Conservation (phyloP, 768 basidiomycete species). For the Boletus reticulatus region DNA sequence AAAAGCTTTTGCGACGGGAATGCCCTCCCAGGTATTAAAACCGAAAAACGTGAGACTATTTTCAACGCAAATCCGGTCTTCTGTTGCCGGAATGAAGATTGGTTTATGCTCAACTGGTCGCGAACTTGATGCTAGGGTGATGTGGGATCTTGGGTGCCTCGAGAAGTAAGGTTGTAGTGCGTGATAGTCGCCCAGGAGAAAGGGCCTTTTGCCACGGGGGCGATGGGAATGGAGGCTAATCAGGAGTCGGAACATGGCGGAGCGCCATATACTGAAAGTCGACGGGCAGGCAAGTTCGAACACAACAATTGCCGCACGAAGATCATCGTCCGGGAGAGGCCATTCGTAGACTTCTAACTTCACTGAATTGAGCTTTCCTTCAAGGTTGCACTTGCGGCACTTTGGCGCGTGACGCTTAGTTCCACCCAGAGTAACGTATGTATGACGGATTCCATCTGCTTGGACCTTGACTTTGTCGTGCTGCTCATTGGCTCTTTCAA, state of each 20-base stretch:
- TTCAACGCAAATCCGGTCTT: too few relatives aligned
- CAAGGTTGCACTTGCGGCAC: conserved; percentile 25
- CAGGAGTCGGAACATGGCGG: conserved; percentile 26
- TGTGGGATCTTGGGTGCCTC: too few relatives aligned
- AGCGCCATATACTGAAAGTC: conserved; percentile 39
- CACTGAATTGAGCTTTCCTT: conserved; percentile 15
- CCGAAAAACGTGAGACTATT: too few relatives aligned
- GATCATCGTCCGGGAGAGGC: conserved; percentile 37
- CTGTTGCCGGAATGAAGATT: too few relatives aligned
- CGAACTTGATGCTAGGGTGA: neutral
- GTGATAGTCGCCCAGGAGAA: conserved; percentile 4
- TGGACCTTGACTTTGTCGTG: neutral
- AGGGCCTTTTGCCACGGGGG: neutral
- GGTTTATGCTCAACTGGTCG: neutral
- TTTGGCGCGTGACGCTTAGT: neutral
- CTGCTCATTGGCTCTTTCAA: conserved; percentile 14
- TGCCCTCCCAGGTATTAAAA: too few relatives aligned
- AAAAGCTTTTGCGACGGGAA: neutral
- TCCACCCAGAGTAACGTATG: neutral
- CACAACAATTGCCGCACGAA: conserved; percentile 27
- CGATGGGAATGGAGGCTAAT: conserved; percentile 30
- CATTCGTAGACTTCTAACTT: conserved; percentile 40
- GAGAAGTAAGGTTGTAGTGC: neutral
- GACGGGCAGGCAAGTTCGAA: conserved; percentile 42
- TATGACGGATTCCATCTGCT: neutral